Evolutionary conservation across 768 basidiomycete genomes (phyloP), one percentile per base, ranked within the genome.

Genomic region (Suillus placidus): DNA sequence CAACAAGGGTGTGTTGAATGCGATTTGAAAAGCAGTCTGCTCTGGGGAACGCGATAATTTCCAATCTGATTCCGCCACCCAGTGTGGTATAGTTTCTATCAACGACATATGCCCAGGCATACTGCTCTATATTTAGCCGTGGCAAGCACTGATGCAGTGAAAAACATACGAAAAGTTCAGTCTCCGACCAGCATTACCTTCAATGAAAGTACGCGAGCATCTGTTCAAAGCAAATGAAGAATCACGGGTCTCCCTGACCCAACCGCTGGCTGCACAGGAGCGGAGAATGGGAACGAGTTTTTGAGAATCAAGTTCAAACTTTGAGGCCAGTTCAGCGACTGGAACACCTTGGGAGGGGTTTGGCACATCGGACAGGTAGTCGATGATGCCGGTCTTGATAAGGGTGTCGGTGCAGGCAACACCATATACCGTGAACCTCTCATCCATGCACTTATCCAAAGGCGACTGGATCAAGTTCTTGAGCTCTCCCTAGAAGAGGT

Each of bases 1-100:
- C n/a, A 76, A 66, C 12, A 54, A 20, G 52, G 52, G 52, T 18
- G 80, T 79, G 49, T 80, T 77, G 60, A 76, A 75, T 14, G 78
- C 71, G n/a, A 80, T 70, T 66, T 80, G 80, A 71, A 80, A 80
- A 4, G 80, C 79, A 18, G 78, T 80, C 60, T 81, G 38, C 7
- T 10, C 40, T 18, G 63, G 61, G 23, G 63, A 64, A 16, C 6
- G 42, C 9, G 65, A 68, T n/a, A 68, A 30, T 57, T 66, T 67
- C 71, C 71, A 72, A 54, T 71, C 65, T 1, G 70, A 65, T 37
- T 72, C 68, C 30, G 66, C 40, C 23, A 72, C 57, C 47, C 63
- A 64, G 14, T 68, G 30, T 4, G 64, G 38, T n/a, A 72, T 62
- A 1, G 64, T 10, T 30, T 42, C 51, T 4, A 71, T 63, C 12